Base-by-base conservation (phyloP, 345 rosid species). In the Euclidium syriacum region DNA sequence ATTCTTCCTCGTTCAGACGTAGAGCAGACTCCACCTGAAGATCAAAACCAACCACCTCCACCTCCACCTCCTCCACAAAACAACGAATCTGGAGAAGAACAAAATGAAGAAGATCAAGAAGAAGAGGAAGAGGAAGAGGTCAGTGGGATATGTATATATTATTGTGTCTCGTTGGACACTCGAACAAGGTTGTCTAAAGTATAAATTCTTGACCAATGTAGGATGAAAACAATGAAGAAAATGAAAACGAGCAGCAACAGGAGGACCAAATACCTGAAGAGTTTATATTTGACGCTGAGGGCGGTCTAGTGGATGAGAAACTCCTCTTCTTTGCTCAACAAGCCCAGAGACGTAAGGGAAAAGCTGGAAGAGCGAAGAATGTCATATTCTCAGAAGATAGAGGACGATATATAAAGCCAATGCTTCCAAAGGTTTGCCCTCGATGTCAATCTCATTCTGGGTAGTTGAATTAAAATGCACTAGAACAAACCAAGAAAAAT, bases 341-440 rank as follows among this genome's bases (percentile, higher is more conserved):
- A 85, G 95, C 91, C 29, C 96, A 84, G 73, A 87, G 88, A 74
- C 89, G 88, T 24, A 43, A 52, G 58, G 98, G 98, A 25, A 87
- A 84, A 79, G 98, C 98, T 75, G 96, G 98, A 60, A 87, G 96
- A 85, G 96, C 98, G 12, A 89, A 92, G 78, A 92, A 92, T 78
- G 83, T 87, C 62, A 92, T 92, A 56, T 89, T 87, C 73, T 92
- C 98, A 2, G 96, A 92, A 85, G 96, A 92, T 54, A 84, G 98
- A 78, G 98, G 96, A 46, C 90, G 95, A 67, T 92, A 92, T 70
- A 85, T 89, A 42, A 92, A 92, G 80, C 94, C 98, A 72, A 92
- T 92, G 95, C 88, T 92, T 58, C 98, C 98, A 24, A 92, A 89
- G 96, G 98, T 89, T 65, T 62, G 68, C 50, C 25, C 52, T 58